A percentile compares a stretch with the other conserved stretches of the same genome.
Evolutionary conservation across 306 rosid genomes (phyloP).

Genomic region (Castanea mollissima): DNA sequence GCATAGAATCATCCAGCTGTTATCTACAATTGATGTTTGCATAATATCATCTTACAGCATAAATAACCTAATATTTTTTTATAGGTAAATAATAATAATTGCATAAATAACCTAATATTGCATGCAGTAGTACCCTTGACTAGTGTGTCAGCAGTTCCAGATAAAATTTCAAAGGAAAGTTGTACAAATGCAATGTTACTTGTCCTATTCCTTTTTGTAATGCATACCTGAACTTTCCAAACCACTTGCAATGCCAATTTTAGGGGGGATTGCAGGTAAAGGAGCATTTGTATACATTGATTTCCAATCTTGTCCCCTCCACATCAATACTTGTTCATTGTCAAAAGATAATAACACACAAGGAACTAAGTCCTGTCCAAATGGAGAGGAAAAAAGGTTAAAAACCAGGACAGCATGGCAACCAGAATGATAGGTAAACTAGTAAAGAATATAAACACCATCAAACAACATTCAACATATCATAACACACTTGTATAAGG

Average conservation of each 20-base stretch:
- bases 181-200: conserved; percentile 8
- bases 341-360: conserved; percentile 90
- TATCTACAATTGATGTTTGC: conserved; percentile 1
- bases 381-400: conserved; percentile 24
- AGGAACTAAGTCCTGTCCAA: conserved; percentile 89
- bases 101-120: background rate
- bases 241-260: conserved; percentile 28
- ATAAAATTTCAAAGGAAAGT: background rate
- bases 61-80: background rate
- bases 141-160: background rate
- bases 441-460: background rate
- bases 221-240: conserved; percentile 46
- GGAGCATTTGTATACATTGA: conserved; percentile 45
- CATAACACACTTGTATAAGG: background rate
- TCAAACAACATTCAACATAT: background rate
- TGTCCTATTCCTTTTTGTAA: conserved; percentile 9
- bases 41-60: background rate
- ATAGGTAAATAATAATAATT: too few species aligned
- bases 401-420: conserved; percentile 11
- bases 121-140: background rate
- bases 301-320: conserved; percentile 85
- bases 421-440: conserved; percentile 18
- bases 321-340: conserved; percentile 75
- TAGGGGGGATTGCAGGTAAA: conserved; percentile 28
- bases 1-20: background rate